Conservation (phyloP, 768 basidiomycete genomes). For the Lepiota brunneoincarnata region DNA sequence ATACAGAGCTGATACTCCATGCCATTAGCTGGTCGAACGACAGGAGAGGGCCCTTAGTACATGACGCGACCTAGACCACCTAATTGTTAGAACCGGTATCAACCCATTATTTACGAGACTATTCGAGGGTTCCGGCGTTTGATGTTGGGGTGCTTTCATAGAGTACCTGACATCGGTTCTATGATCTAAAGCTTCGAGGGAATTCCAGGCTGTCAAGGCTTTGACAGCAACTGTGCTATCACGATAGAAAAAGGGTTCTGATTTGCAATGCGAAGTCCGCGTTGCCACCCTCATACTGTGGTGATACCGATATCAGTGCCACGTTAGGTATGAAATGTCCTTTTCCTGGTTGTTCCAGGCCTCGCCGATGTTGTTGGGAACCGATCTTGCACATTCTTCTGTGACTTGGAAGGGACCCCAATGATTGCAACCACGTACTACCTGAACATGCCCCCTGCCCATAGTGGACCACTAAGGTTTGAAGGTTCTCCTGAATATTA, state of each 20-base stretch:
- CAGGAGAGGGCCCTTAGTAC: too few relatives aligned
- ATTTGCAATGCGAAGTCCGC: slow-evolving; percentile 11
- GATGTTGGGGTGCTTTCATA: slow-evolving; percentile 9
- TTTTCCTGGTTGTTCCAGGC: neutral
- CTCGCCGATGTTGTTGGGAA: neutral
- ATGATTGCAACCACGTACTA: neutral
- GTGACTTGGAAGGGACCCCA: neutral
- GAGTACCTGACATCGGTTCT: neutral
- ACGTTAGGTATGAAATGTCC: neutral
- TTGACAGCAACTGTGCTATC: neutral
- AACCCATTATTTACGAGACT: neutral
- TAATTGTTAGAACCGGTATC: neutral
- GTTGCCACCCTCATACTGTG: slow-evolving; percentile 3
- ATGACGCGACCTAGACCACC: too few relatives aligned
- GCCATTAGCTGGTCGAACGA: too few relatives aligned
- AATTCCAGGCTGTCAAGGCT: neutral
- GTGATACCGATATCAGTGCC: neutral
- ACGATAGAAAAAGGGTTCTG: neutral
- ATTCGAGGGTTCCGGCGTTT: neutral
- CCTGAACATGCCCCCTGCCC: neutral
- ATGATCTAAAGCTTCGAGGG: slow-evolving; percentile 7
- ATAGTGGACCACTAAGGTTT: neutral
- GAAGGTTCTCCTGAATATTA: neutral
- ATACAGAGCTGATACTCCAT: neutral
- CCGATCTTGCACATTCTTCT: neutral